A percentile compares a stretch with the other conserved stretches of the same genome.
These are phyloP conservation scores for Apophysomyces sp. DNA, from an alignment of 371 early-diverging fungal species.

Conservation along the genomic window DNA sequence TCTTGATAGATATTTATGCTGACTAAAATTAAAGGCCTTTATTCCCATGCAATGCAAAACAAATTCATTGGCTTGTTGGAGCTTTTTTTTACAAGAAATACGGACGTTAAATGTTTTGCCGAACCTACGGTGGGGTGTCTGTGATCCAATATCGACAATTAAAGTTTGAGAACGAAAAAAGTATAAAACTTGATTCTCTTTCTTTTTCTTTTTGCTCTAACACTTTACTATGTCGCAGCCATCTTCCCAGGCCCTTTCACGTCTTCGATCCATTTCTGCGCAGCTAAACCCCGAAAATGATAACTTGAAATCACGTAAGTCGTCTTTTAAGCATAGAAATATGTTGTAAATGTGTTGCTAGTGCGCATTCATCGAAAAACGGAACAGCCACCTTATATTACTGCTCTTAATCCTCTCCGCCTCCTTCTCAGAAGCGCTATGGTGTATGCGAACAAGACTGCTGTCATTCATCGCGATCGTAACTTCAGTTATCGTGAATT, in stretches of 20 bases:
- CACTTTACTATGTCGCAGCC: not conserved
- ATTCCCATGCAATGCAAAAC: not conserved
- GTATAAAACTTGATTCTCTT: not conserved
- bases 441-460: constrained; percentile 34
- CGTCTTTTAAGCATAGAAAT: not conserved
- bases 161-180: not conserved
- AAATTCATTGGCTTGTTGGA: too few relatives aligned
- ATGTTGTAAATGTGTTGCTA: not conserved
- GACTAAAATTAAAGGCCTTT: not conserved
- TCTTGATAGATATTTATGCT: too few relatives aligned
- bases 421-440: constrained; percentile 40
- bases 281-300: not conserved
- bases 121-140: not conserved
- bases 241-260: not conserved
- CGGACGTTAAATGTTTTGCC: not conserved
- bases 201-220: not conserved
- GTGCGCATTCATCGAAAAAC: not conserved
- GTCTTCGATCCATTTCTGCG: not conserved
- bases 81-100: not conserved
- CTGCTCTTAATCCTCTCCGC: constrained; percentile 32
- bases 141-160: not conserved
- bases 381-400: not conserved
- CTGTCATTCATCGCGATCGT: constrained; percentile 28
- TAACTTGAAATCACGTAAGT: not conserved
- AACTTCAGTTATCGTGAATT: constrained; percentile 34